phyloP scores from a whole-genome alignment of 176 grass and related monocot species.

The Zoysia pacifica region DNA sequence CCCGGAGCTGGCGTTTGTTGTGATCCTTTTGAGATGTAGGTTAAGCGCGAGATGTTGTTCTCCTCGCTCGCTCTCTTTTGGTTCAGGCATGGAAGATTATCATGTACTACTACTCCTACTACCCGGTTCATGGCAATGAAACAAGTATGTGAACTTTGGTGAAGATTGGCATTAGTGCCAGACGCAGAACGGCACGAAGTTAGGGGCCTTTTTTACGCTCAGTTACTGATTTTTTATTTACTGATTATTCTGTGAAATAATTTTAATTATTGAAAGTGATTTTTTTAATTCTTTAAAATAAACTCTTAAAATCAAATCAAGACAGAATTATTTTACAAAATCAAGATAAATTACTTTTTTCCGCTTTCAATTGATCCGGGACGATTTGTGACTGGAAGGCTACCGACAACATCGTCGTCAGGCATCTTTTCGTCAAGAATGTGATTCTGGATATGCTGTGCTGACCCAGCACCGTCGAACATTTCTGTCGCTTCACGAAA shows the following conservation, averaged over 20 bases:
- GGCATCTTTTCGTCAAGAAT: neutral
- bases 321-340: no score
- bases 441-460: neutral
- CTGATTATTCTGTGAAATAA: no score
- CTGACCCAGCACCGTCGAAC: neutral
- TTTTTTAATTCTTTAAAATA: no score
- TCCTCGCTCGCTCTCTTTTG: neutral
- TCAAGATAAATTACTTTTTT: no score
- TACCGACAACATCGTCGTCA: no score
- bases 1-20: conserved; percentile 10
- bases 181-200: no score
- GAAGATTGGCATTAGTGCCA: no score
- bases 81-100: conserved; percentile 6
- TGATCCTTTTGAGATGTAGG: neutral
- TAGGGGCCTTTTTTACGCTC: no score
- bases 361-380: neutral
- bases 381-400: neutral
- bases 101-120: neutral
- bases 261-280: no score
- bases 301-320: no score
- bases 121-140: conserved; percentile 5
- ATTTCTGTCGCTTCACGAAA: conserved; percentile 1
- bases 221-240: no score
- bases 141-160: neutral
- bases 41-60: neutral